Conservation (phyloP, 1,284 basidiomycete species). For the Entoloma clypeatum region DNA sequence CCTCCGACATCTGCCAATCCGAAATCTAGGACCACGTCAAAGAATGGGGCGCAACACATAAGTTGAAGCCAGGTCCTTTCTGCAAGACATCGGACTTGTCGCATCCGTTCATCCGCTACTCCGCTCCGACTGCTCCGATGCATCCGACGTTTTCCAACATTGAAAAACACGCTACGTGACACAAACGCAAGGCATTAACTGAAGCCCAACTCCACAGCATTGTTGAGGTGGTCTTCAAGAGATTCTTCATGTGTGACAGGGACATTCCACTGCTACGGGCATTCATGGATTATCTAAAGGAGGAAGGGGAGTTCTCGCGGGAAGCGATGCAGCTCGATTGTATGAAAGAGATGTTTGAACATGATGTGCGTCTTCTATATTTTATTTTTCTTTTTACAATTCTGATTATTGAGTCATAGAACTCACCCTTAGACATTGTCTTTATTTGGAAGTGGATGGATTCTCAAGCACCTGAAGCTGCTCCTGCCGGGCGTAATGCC, state of each 20-base stretch:
- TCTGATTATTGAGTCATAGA: not conserved
- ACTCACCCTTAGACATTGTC: not conserved
- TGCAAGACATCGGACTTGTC: no score
- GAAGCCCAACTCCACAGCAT: conserved; percentile 5
- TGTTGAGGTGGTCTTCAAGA: conserved; percentile 3
- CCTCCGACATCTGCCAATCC: no score
- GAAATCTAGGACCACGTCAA: no score
- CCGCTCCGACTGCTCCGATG: no score
- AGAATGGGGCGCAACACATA: no score
- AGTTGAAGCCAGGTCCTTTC: no score
- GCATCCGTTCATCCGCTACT: no score
- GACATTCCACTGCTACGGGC: not conserved
- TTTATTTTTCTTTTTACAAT: not conserved
- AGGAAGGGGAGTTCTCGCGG: conserved; percentile 1
- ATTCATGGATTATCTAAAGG: conserved; percentile 7
- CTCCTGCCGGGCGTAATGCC: not conserved
- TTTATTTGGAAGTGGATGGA: not conserved
- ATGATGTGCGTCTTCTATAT: not conserved
- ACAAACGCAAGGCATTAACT: no score
- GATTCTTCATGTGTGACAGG: not conserved
- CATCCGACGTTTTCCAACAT: no score
- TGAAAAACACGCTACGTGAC: no score
- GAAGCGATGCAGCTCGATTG: conserved; percentile 1
- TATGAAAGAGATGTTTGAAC: conserved; percentile 1
- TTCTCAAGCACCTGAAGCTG: not conserved